These are phyloP conservation scores for Acer saccharum DNA, from an alignment of 345 rosid genomes.

Conservation along the genomic window DNA sequence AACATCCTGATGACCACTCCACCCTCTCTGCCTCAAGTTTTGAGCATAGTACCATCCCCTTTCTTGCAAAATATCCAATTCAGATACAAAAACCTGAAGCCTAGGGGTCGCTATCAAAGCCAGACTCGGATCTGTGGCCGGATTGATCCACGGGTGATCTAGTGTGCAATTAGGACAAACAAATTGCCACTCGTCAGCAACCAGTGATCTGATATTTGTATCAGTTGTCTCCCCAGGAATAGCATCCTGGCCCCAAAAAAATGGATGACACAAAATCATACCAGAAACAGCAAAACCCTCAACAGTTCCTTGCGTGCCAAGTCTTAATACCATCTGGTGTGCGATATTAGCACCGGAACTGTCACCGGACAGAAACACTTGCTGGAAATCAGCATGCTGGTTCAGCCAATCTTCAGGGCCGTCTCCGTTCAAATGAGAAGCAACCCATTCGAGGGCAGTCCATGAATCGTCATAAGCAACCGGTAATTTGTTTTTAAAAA, in stretches of 20 bases:
- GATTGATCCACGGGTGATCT: slow-evolving; percentile 55
- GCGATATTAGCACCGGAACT: slow-evolving; percentile 44
- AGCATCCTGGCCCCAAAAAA: no score
- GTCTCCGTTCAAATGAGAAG: slow-evolving; percentile 25
- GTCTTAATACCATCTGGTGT: slow-evolving; percentile 22
- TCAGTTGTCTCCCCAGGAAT: no score
- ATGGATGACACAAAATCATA: not conserved
- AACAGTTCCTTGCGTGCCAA: slow-evolving; percentile 16
- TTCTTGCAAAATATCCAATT: slow-evolving; percentile 23
- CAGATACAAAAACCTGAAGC: slow-evolving; percentile 50
- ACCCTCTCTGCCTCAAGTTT: slow-evolving; percentile 38
- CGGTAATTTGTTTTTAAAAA: not conserved
- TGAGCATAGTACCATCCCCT: slow-evolving; percentile 42
- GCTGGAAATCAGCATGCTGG: slow-evolving; percentile 29
- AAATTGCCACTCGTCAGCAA: no score
- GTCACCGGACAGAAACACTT: slow-evolving; percentile 37
- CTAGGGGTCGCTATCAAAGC: slow-evolving; percentile 31
- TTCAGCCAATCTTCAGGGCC: slow-evolving; percentile 44
- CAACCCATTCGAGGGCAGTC: slow-evolving; percentile 46
- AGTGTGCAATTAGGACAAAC: no score
- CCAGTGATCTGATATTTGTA: no score
- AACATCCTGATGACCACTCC: slow-evolving; percentile 44
- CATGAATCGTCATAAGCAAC: slow-evolving; percentile 43
- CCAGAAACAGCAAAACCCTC: slow-evolving; percentile 26
- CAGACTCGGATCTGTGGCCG: slow-evolving; percentile 35